These are phyloP conservation scores for Termitomyces sp. DNA, from an alignment of 768 basidiomycete genomes.

Conservation along the genomic window DNA sequence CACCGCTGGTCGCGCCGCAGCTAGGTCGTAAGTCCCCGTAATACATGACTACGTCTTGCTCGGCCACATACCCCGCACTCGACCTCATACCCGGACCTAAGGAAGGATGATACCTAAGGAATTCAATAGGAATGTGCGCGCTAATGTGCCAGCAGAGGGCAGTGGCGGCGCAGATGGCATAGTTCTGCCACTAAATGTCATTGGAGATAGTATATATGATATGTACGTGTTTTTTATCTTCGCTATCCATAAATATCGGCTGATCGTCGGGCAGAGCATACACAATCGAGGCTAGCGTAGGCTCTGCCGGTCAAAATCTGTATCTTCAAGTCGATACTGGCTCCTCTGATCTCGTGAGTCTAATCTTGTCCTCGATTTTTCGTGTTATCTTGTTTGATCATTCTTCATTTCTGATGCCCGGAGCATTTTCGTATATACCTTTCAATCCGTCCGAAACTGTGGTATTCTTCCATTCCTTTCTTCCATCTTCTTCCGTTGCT, in stretches of 20 bases:
- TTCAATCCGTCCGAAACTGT: too few species aligned
- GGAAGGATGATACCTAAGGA: conserved; percentile 1
- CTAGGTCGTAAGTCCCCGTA: too few species aligned
- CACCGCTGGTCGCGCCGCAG: not conserved
- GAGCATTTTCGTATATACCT: too few species aligned
- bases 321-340: conserved; percentile 78
- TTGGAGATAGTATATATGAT: conserved; percentile 50
- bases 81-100: not conserved
- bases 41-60: too few species aligned
- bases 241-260: not conserved
- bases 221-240: conserved; percentile 43
- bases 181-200: conserved; percentile 52
- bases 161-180: conserved; percentile 49
- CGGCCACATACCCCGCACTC: not conserved
- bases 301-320: conserved; percentile 43
- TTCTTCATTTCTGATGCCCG: not conserved
- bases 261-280: conserved; percentile 45
- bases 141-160: conserved; percentile 27
- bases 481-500: too few species aligned
- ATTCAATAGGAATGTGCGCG: conserved; percentile 17
- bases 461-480: not conserved
- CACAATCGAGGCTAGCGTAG: conserved; percentile 56
- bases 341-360: conserved; percentile 71
- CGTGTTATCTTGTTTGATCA: not conserved
- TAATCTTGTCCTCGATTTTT: not conserved